Percentiles rank a stretch among this genome's conserved stretches.
These are phyloP conservation scores for Chlorociboria aeruginascens DNA, from an alignment of 495 filamentous ascomycete species.

Conservation along the genomic window DNA sequence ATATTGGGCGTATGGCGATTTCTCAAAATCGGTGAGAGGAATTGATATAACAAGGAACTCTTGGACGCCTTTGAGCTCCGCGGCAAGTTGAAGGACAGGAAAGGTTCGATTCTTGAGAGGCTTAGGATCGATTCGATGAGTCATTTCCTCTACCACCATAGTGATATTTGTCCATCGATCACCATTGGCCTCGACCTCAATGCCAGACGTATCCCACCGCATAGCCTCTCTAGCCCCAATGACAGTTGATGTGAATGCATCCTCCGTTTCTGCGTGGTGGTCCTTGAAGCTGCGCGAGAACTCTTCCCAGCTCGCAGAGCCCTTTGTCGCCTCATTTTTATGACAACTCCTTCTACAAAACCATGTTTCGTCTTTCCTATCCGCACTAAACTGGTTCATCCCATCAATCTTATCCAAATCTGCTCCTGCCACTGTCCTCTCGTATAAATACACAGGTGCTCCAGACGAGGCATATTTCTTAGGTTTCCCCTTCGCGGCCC, in stretches of 20 bases:
- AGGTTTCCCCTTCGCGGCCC: constrained; percentile 26
- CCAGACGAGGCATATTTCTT: constrained; percentile 36
- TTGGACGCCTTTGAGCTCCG: constrained; percentile 8
- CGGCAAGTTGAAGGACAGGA: constrained; percentile 36
- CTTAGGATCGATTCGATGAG: constrained; percentile 34
- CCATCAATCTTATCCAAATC: constrained; percentile 23
- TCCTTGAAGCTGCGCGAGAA: constrained; percentile 47
- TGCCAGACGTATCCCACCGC: constrained; percentile 36
- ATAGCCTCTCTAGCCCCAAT: constrained; percentile 39
- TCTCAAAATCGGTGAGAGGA: constrained; percentile 30
- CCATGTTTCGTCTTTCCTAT: constrained; percentile 47
- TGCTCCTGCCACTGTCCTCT: constrained; percentile 26
- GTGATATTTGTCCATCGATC: constrained; percentile 37
- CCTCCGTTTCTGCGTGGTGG: constrained; percentile 56
- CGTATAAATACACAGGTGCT: constrained; percentile 33
- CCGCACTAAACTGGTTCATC: constrained; percentile 14
- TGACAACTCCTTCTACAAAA: constrained; percentile 55
- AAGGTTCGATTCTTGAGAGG: constrained; percentile 44
- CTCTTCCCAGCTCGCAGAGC: constrained; percentile 54
- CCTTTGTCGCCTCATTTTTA: constrained; percentile 34
- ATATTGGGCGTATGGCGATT: constrained; percentile 21
- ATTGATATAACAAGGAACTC: constrained; percentile 47
- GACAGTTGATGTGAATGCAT: constrained; percentile 58
- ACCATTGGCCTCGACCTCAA: constrained; percentile 25
- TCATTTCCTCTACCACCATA: constrained; percentile 38